Evolutionary conservation across 2,329 filamentous ascomycete genomes (phyloP).

Genomic region (Colletotrichum coccodes): DNA sequence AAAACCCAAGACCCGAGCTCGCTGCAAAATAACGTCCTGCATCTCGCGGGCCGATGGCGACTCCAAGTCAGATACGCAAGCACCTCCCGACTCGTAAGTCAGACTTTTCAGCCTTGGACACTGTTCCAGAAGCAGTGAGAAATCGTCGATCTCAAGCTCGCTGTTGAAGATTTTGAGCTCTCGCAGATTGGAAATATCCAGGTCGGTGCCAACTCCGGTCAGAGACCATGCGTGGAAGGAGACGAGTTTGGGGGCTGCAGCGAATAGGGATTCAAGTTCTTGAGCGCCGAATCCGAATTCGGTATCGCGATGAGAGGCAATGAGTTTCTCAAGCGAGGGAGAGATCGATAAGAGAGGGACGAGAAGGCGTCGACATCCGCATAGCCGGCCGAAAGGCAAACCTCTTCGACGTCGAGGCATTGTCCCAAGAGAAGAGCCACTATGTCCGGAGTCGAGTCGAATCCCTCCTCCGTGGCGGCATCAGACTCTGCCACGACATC

Average conservation of each 20-base stretch:
- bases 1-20: too few species aligned
- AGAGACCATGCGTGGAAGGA: background rate
- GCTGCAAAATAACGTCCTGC: background rate
- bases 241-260: background rate
- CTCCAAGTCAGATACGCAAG: background rate
- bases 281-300: background rate
- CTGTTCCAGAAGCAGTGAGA: background rate
- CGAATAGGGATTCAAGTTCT: background rate
- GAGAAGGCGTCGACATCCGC: too few species aligned
- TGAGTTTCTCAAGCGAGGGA: background rate
- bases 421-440: background rate
- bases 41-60: background rate
- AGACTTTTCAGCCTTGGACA: background rate
- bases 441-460: background rate
- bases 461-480: background rate
- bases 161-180: background rate
- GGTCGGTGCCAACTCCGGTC: background rate
- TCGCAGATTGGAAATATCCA: background rate
- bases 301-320: background rate
- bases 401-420: background rate
- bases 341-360: background rate
- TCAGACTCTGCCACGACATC: too few species aligned
- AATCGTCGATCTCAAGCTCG: background rate
- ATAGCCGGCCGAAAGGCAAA: too few species aligned
- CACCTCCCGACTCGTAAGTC: background rate